Evolutionary conservation across 2,329 filamentous ascomycete species (phyloP), one percentile per base, ranked within the genome.

Genomic region (Calonectria montana): DNA sequence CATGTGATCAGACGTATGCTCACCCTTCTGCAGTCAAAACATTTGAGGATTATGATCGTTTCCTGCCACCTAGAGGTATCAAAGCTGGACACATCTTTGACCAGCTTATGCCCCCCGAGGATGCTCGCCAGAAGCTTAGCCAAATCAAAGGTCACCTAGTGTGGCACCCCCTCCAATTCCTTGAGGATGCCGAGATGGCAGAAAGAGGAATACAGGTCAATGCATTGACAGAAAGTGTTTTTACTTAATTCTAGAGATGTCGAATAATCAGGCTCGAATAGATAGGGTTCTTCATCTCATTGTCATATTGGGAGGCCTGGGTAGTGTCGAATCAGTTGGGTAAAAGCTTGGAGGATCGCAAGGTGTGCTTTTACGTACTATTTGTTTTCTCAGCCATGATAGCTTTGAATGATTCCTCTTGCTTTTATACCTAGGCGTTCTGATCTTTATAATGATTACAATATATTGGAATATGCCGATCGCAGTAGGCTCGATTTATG

Each of bases 121-220:
- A 97, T 67, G 91, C 97, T 8, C 89, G 94, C 18, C 82, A 88
- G 75, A 95, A 96, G 82, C 86, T 98, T 62, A 92, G 95, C 78
- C 88, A 93, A 80, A 91, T 98, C 76, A 92, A 91, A 84, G 96
- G 96, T 0, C 96, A 98, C 85, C 83, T 98, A 47, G 96, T 98
- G 8, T 97, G 94, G 94, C 96, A 98, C 92, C 95, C 95, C n/a
- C 83, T 98, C 79, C 91, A 95, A 55, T 98, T 98, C 81, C 83
- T 98, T 80, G 88, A 90, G 78, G 92, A 97, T 74, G 95, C 92
- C 0, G 89, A 94, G 78, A 97, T 98, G 95, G 96, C 96, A 0
- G 96, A 98, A 85, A 91, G 90, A 79, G 96, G 96, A 0, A 80
- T 98, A 83, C 92, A 95, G 83, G 91, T 98, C 47, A 98, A 98